A percentile compares a stretch with the other conserved stretches of the same genome.
These are phyloP conservation scores for Fusarium veterinarium DNA, from an alignment of 2,329 filamentous ascomycete species.

Conservation along the genomic window DNA sequence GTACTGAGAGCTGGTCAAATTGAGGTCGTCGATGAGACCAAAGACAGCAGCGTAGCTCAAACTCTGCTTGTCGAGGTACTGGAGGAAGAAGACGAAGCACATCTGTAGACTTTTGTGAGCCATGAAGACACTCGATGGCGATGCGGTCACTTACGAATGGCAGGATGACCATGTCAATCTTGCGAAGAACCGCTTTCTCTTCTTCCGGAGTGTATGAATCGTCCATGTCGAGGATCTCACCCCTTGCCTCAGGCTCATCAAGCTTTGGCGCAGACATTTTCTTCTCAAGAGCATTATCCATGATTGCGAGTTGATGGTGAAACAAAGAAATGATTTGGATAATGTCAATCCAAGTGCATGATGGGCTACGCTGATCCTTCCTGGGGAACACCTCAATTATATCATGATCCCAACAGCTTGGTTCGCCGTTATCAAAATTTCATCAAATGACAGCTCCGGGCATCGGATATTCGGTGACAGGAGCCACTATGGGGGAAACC, in stretches of 20 bases:
- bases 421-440: background rate
- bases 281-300: background rate
- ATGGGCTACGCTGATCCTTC: background rate
- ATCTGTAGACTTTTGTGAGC: background rate
- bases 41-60: background rate
- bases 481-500: background rate
- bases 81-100: background rate
- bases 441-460: background rate
- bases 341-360: background rate
- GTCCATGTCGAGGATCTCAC: background rate
- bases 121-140: accelerated
- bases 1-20: background rate
- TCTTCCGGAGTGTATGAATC: background rate
- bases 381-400: background rate
- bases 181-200: background rate
- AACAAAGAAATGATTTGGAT: background rate
- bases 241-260: background rate
- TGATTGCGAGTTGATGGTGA: background rate
- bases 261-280: background rate
- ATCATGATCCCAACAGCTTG: background rate
- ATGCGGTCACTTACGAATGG: background rate
- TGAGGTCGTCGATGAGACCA: background rate
- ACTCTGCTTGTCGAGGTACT: slow-evolving; percentile 2
- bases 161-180: background rate
- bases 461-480: background rate